Conservation (phyloP, 2,329 filamentous ascomycete species). For the Xylaria sp. region DNA sequence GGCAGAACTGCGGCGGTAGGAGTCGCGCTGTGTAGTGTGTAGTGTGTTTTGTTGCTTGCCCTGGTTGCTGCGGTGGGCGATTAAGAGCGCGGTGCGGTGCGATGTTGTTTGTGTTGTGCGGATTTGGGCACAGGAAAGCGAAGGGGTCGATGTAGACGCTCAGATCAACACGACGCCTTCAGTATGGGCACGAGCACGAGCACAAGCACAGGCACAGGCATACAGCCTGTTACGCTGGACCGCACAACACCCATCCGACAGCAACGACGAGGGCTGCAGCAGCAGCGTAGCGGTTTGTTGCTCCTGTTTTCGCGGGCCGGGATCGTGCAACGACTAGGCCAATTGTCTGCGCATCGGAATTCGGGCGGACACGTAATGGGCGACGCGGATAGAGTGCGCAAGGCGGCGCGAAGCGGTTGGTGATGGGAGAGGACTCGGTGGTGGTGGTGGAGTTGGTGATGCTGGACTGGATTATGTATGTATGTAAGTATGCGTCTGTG, state of each 20-base stretch:
- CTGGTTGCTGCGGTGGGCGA: not conserved
- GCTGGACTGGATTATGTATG: not conserved
- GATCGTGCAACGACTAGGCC: slow-evolving; percentile 20
- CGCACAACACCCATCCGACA: slow-evolving; percentile 60
- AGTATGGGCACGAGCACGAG: not conserved
- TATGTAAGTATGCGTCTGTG: slow-evolving; percentile 17
- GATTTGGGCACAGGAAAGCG: slow-evolving; percentile 5
- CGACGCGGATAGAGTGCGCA: slow-evolving; percentile 13
- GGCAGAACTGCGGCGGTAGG: not conserved
- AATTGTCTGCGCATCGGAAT: slow-evolving; percentile 22
- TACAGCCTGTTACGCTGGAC: slow-evolving; percentile 59
- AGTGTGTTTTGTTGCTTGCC: not conserved
- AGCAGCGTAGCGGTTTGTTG: slow-evolving; percentile 3
- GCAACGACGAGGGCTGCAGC: slow-evolving; percentile 29
- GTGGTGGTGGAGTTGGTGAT: slow-evolving; percentile 13
- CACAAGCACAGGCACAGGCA: slow-evolving; percentile 51
- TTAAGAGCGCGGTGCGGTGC: not conserved
- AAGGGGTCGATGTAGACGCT: not conserved
- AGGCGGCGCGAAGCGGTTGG: slow-evolving; percentile 15
- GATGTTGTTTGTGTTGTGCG: not conserved
- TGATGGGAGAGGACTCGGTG: slow-evolving; percentile 23
- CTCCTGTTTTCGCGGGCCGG: slow-evolving; percentile 11
- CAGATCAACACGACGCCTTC: not conserved
- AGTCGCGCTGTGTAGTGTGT: slow-evolving; percentile 14
- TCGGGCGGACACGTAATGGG: slow-evolving; percentile 11